Base-by-base conservation (phyloP, 2,329 filamentous ascomycete genomes). In the Penicillium sp. region DNA sequence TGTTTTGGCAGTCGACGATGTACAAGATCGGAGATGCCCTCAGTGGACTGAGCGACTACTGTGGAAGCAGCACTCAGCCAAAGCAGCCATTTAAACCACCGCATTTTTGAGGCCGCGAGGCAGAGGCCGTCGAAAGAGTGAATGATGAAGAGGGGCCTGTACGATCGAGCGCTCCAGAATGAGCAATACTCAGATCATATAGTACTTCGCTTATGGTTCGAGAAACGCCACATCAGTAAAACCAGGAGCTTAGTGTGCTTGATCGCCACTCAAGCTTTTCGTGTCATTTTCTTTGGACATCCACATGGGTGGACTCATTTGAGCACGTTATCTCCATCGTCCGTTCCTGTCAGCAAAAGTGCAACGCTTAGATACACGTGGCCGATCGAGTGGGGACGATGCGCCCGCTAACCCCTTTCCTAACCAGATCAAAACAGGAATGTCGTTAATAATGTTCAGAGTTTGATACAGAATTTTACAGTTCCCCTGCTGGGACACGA, bases 1-100 rank as follows among this genome's bases (percentile, higher is more conserved):
- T 71, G 68, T n/a, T 67, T 45, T 1, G 68, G 69, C 20, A 71
- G 42, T 45, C 68, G 62, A n/a, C 69, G 62, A 34, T 68, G 59
- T 5, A 72, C 64, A 28, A 71, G 67, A 22, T 63, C 58, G 42
- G 62, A 63, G 41, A 71, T 62, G 7, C 68, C 70, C 10, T 67
- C 52, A 11, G 66, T 67, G 5, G 69, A 64, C 47, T 60, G 61
- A 41, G 38, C 38, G 8, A 59, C 60, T 12, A 45, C 52, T n/a
- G 51, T 50, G 20, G 54, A 45, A 28, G 60, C 31, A 10, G 51
- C 49, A 37, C 25, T 50, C 8, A 62, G 55, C 59, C 63, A 64
- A 14, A 63, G 35, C 28, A 67, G n/a, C 28, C 43, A 53, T 7
- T 57, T 47, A 14, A 34, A 25, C 64, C 59, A 65, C 35, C 41